Percentiles rank a stretch among this genome's conserved stretches.
Evolutionary conservation across 192 early-diverging fungal genomes (phyloP).

Genomic region (Coemansia sp.): DNA sequence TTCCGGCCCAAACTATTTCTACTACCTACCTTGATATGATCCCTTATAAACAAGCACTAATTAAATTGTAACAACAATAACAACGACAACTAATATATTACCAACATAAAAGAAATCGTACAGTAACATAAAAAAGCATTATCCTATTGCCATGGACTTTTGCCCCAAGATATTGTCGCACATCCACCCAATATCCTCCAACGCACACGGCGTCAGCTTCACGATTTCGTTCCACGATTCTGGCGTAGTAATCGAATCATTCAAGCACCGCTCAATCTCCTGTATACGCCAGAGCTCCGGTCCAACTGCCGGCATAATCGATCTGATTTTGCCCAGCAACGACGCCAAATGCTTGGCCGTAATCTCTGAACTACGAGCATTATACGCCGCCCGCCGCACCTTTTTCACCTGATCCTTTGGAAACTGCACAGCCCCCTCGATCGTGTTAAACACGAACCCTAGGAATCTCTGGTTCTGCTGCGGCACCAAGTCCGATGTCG

Average conservation of each 20-base stretch:
- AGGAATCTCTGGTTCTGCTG: slow-evolving; percentile 56
- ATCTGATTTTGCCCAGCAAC: slow-evolving; percentile 45
- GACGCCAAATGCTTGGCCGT: slow-evolving; percentile 55
- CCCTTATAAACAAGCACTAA: not conserved
- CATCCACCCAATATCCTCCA: slow-evolving; percentile 48
- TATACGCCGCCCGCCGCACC: slow-evolving; percentile 46
- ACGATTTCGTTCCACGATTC: slow-evolving; percentile 52
- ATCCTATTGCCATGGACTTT: slow-evolving; percentile 29
- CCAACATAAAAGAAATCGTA: too few species aligned
- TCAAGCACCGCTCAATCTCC: slow-evolving; percentile 42
- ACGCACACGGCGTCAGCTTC: slow-evolving; percentile 18
- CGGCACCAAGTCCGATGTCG: slow-evolving; percentile 44
- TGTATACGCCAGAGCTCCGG: slow-evolving; percentile 30
- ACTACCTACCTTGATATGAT: slow-evolving; percentile 4
- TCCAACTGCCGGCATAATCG: slow-evolving; percentile 51
- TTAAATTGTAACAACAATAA: too few species aligned
- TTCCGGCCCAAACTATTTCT: not conserved
- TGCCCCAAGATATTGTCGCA: slow-evolving; percentile 42
- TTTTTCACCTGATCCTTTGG: slow-evolving; percentile 54
- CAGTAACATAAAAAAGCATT: not conserved
- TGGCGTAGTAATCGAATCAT: slow-evolving; percentile 31
- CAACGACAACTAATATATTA: too few species aligned
- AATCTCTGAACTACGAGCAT: slow-evolving; percentile 25
- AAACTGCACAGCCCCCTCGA: slow-evolving; percentile 32
- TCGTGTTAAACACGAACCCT: slow-evolving; percentile 55